A percentile compares a stretch with the other conserved stretches of the same genome.
Conservation (phyloP, 768 basidiomycete species). For the Phanerochaete carnosa region DNA sequence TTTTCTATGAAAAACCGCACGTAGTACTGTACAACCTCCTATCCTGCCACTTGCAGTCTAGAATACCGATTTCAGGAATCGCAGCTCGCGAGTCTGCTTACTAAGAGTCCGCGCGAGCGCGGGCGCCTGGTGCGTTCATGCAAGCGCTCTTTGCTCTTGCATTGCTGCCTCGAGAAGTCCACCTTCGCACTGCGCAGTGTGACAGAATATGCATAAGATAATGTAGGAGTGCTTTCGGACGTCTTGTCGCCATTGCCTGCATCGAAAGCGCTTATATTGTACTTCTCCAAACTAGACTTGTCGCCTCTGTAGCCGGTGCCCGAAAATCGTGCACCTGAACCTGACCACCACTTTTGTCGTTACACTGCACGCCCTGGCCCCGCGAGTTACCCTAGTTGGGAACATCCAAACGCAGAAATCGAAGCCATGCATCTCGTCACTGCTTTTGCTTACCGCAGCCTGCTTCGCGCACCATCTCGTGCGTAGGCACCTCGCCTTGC, state of each 20-base stretch:
- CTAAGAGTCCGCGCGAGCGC: not conserved
- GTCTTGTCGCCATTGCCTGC: constrained; percentile 66
- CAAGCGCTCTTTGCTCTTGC: not conserved
- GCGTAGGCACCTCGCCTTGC: constrained; percentile 83
- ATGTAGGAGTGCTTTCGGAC: constrained; percentile 45
- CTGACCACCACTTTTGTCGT: constrained; percentile 80
- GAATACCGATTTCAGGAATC: no score
- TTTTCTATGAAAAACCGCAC: no score
- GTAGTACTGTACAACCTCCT: no score
- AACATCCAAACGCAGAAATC: constrained; percentile 82
- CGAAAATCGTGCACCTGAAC: constrained; percentile 79
- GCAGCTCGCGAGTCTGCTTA: no score
- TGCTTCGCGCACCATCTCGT: constrained; percentile 78
- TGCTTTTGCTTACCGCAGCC: constrained; percentile 88
- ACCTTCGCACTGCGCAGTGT: not conserved
- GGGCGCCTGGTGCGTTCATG: not conserved
- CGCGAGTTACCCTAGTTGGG: constrained; percentile 89
- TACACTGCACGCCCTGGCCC: constrained; percentile 88
- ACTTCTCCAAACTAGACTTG: constrained; percentile 75
- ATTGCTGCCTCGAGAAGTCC: not conserved
- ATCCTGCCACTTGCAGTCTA: no score
- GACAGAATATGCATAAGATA: no score
- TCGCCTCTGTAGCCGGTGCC: constrained; percentile 87
- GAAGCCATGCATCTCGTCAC: constrained; percentile 95
- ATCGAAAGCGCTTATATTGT: constrained; percentile 71